Evolutionary conservation across 345 rosid genomes (phyloP).

Genomic region (Psidium guajava): DNA sequence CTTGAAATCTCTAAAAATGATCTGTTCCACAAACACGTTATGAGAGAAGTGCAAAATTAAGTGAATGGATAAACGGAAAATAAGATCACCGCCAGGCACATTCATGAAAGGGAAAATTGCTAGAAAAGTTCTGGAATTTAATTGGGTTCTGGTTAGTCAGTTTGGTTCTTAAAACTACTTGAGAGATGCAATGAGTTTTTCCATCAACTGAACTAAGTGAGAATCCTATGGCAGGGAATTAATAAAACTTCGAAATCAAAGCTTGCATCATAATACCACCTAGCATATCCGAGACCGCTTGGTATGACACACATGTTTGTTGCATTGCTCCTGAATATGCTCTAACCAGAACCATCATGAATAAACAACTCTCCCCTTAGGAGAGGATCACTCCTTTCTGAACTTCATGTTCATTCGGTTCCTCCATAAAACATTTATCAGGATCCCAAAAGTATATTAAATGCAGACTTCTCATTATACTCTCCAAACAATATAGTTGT

Average conservation of each 20-base stretch:
- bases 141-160: not conserved
- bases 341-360: not conserved
- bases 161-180: not conserved
- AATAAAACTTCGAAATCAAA: not conserved
- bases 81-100: not conserved
- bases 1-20: constrained; percentile 92
- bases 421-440: not conserved
- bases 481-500: not conserved
- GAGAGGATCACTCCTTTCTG: not conserved
- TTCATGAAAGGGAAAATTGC: not conserved
- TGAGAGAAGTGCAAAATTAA: not conserved
- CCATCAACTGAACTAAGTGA: not conserved
- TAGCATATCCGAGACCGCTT: not conserved
- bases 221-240: not conserved
- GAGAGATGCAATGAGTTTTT: not conserved
- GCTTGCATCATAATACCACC: not conserved
- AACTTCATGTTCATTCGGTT: not conserved
- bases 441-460: not conserved
- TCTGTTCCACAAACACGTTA: constrained; percentile 25
- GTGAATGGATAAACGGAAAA: not conserved
- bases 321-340: not conserved
- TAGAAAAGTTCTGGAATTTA: not conserved
- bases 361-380: not conserved
- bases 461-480: not conserved
- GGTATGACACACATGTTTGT: not conserved